Evolutionary conservation across 176 grass and related monocot genomes (phyloP).

Genomic region (Zoysia pacifica): DNA sequence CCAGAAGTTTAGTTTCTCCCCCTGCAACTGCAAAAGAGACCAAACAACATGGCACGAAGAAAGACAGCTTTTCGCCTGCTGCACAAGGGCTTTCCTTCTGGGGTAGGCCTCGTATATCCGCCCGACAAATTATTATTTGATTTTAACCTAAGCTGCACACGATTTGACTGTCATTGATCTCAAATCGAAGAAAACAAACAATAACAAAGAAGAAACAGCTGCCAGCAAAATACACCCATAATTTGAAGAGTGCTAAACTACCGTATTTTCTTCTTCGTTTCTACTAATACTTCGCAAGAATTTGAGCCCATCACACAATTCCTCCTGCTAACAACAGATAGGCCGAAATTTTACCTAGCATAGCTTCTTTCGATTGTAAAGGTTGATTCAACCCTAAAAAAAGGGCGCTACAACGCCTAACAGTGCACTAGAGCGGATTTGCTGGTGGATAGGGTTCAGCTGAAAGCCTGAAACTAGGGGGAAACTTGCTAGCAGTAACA

Average conservation of each 20-base stretch:
- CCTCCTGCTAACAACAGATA: background rate
- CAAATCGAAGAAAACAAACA: conserved; percentile 30
- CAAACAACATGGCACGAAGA: conserved; percentile 45
- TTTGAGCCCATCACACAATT: background rate
- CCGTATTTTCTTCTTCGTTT: background rate
- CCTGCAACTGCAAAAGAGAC: conserved; percentile 64
- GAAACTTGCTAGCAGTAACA: background rate
- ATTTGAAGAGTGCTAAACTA: background rate
- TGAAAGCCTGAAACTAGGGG: background rate
- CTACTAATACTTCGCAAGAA: background rate
- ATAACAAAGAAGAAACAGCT: conserved; percentile 15
- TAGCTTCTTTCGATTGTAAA: background rate
- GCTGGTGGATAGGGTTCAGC: background rate
- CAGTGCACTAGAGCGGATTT: background rate
- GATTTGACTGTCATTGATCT: conserved; percentile 54
- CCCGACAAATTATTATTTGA: conserved; percentile 52
- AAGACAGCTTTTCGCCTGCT: conserved; percentile 40
- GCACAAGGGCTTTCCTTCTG: conserved; percentile 45
- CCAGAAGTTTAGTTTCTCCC: conserved; percentile 41
- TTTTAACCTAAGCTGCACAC: conserved; percentile 72
- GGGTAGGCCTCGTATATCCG: conserved; percentile 46
- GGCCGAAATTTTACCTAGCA: background rate
- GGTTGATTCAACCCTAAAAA: background rate
- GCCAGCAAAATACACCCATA: conserved; percentile 14
- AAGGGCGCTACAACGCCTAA: background rate